These are phyloP conservation scores for Pythium phragmitis DNA, from an alignment of 352 stramenopile species.

Conservation along the genomic window DNA sequence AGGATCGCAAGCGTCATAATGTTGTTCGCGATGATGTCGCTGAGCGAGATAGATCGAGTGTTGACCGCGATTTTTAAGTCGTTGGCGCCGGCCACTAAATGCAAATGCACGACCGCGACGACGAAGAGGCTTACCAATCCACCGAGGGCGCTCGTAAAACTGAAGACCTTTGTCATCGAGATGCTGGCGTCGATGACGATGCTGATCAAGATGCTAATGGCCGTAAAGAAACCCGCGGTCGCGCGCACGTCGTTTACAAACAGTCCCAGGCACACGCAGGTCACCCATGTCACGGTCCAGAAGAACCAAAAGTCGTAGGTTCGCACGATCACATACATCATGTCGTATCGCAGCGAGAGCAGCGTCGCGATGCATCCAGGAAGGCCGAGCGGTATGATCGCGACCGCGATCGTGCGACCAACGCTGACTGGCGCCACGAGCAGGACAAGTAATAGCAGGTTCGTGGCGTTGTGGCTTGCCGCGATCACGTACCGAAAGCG, in stretches of 20 bases:
- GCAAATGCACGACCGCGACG: conserved; percentile 2
- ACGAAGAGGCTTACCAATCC: background rate
- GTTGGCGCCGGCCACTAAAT: conserved; percentile 2
- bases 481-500: conserved; percentile 7
- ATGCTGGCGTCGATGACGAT: conserved; percentile 31
- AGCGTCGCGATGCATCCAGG: conserved; percentile 3
- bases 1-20: conserved; percentile 28
- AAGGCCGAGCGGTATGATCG: conserved; percentile 1
- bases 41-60: background rate
- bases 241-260: conserved; percentile 4
- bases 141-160: background rate
- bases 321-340: conserved; percentile 19
- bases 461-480: conserved; percentile 1
- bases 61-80: conserved; percentile 4
- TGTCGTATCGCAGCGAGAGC: conserved; percentile 27
- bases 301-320: conserved; percentile 41
- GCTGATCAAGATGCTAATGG: conserved; percentile 20
- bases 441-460: conserved; percentile 7
- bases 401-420: background rate
- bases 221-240: conserved; percentile 13
- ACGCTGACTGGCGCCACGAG: background rate
- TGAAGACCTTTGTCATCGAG: conserved; percentile 8
- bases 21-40: conserved; percentile 25
- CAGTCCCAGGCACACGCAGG: background rate
- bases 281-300: conserved; percentile 19